These are phyloP conservation scores for Penicillium sp. DNA, from an alignment of 2,329 filamentous ascomycete species.

Conservation along the genomic window DNA sequence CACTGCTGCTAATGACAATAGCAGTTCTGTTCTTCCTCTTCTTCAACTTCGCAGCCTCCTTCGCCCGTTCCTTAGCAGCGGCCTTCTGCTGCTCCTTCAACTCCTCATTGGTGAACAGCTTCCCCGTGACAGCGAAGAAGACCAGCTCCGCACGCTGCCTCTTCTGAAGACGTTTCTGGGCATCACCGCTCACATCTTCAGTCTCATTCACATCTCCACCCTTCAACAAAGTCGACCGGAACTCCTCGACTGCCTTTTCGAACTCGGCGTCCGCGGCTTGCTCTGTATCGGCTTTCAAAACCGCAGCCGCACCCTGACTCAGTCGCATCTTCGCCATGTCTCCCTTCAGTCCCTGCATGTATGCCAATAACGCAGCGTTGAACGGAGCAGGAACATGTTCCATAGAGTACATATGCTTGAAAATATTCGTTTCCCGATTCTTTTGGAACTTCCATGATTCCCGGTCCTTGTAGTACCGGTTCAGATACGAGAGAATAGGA, in stretches of 20 bases:
- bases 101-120: slow-evolving; percentile 28
- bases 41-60: slow-evolving; percentile 12
- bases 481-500: slow-evolving; percentile 72
- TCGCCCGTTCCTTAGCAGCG: slow-evolving; percentile 5
- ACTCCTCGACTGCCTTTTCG: slow-evolving; percentile 54
- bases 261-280: slow-evolving; percentile 27
- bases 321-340: slow-evolving; percentile 65
- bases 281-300: slow-evolving; percentile 49
- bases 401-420: slow-evolving; percentile 76
- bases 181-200: slow-evolving; percentile 26
- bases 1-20: slow-evolving; percentile 43
- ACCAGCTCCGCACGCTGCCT: slow-evolving; percentile 41
- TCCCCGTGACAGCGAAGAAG: slow-evolving; percentile 32
- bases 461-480: slow-evolving; percentile 68
- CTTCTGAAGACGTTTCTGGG: slow-evolving; percentile 31
- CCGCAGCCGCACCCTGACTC: slow-evolving; percentile 62
- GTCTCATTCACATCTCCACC: slow-evolving; percentile 24
- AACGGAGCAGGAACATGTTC: slow-evolving; percentile 68
- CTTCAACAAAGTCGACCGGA: slow-evolving; percentile 34
- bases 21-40: slow-evolving; percentile 46
- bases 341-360: slow-evolving; percentile 77
- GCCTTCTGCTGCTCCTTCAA: slow-evolving; percentile 25
- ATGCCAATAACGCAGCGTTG: slow-evolving; percentile 68
- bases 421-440: slow-evolving; percentile 78
- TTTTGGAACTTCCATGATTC: slow-evolving; percentile 94